Percentiles rank a stretch among this genome's conserved stretches.
These are phyloP conservation scores for Suillus luteus DNA, from an alignment of 768 basidiomycete genomes.

Conservation along the genomic window DNA sequence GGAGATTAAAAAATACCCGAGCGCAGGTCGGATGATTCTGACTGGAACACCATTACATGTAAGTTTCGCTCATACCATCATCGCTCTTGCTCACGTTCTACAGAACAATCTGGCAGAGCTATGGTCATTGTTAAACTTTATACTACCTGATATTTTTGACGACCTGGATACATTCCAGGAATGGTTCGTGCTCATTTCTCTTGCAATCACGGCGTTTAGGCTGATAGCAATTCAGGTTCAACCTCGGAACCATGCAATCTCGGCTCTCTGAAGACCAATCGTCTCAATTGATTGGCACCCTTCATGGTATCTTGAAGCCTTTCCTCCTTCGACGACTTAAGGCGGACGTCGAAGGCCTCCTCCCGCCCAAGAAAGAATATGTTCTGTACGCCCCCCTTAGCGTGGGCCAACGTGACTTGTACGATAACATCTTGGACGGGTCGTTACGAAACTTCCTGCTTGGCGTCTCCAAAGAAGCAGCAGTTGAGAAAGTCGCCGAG, in stretches of 20 bases:
- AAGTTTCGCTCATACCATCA: conserved; percentile 26
- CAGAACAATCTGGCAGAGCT: conserved; percentile 96
- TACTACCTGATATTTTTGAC: conserved; percentile 90
- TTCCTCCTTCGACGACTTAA: conserved; percentile 93
- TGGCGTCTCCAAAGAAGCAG: conserved; percentile 31
- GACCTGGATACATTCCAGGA: conserved; percentile 90
- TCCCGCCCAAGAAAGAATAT: conserved; percentile 95
- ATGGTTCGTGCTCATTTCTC: conserved; percentile 51
- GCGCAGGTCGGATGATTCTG: conserved; percentile 87
- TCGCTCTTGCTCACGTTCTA: conserved; percentile 1
- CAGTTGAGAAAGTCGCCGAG: conserved; percentile 20
- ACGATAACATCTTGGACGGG: conserved; percentile 76
- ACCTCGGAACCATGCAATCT: conserved; percentile 63
- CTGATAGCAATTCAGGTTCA: conserved; percentile 51
- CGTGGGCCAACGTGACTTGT: conserved; percentile 78
- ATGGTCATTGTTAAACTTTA: conserved; percentile 95
- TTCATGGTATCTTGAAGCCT: conserved; percentile 92
- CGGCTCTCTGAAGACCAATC: conserved; percentile 60
- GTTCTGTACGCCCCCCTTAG: conserved; percentile 91
- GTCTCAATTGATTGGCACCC: conserved; percentile 67
- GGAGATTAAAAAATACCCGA: conserved; percentile 85
- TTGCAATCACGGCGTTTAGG: background rate
- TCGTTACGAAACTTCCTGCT: conserved; percentile 67
- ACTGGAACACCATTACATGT: conserved; percentile 97
- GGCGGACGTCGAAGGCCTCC: conserved; percentile 71